Evolutionary conservation across 331 rosid genomes (phyloP).

Genomic region (Pyrus hybrid): DNA sequence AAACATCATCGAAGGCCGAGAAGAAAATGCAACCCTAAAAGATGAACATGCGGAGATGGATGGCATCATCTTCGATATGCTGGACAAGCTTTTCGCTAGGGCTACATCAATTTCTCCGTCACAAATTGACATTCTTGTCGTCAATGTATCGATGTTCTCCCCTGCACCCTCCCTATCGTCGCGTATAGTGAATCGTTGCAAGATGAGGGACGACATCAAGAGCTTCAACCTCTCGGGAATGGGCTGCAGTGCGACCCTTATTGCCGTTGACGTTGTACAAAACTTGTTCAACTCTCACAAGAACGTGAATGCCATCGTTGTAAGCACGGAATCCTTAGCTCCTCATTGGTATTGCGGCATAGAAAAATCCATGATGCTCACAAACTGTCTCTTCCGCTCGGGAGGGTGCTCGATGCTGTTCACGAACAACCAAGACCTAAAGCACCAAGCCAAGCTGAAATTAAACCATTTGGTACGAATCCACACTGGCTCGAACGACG

Average conservation of each 20-base stretch:
- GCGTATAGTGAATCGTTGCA: constrained; percentile 17
- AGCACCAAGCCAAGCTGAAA: constrained; percentile 11
- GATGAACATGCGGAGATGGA: constrained; percentile 21
- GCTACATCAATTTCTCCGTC: background rate
- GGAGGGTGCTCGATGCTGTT: constrained; percentile 24
- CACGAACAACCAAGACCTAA: constrained; percentile 10
- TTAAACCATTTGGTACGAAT: constrained; percentile 10
- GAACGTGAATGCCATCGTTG: constrained; percentile 16
- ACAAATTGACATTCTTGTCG: constrained; percentile 23
- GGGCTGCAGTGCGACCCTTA: constrained; percentile 33
- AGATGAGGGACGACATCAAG: constrained; percentile 20
- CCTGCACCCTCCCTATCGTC: constrained; percentile 24
- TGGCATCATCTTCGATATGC: constrained; percentile 8
- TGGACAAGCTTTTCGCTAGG: constrained; percentile 24
- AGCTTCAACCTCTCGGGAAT: constrained; percentile 34
- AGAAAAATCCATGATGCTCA: constrained; percentile 20
- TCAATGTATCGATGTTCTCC: constrained; percentile 30
- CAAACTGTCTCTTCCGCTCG: constrained; percentile 18
- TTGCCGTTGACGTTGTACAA: constrained; percentile 18
- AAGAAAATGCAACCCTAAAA: background rate
- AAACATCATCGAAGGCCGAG: constrained; percentile 12
- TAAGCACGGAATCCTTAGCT: constrained; percentile 22
- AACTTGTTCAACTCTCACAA: constrained; percentile 12
- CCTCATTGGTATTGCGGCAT: constrained; percentile 19
- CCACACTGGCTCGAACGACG: constrained; percentile 13